Evolutionary conservation across 169 alveolate genomes (phyloP).

Genomic region (Cryptosporidium sp.): DNA sequence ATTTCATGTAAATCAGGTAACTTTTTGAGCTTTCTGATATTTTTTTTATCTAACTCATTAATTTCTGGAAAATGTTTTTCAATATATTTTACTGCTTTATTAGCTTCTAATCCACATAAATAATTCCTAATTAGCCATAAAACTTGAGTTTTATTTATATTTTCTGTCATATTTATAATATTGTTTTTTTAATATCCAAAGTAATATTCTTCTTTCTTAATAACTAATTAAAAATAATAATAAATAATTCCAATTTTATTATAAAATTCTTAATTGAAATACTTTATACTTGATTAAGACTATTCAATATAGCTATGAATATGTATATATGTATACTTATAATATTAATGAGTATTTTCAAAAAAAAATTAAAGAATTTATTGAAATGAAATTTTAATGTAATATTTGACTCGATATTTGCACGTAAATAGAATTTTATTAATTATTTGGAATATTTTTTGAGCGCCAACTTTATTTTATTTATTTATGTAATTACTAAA

Average conservation of each 20-base stretch:
- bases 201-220: not conserved
- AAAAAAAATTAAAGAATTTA: not conserved
- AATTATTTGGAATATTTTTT: not conserved
- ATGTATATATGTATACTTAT: not conserved
- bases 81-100: slow-evolving; percentile 55
- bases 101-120: not conserved
- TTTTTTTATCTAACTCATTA: not conserved
- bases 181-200: not conserved
- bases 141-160: not conserved
- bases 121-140: slow-evolving; percentile 17
- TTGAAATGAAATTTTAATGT: not conserved
- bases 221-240: not conserved
- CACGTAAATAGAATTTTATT: not conserved
- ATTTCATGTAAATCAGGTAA: slow-evolving; percentile 20
- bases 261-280: not conserved
- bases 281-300: not conserved
- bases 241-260: not conserved
- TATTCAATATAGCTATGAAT: too few relatives aligned
- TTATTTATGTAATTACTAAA: not conserved
- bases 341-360: not conserved
- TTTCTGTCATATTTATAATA: not conserved
- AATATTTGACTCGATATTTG: not conserved
- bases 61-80: slow-evolving; percentile 42
- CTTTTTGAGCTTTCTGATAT: not conserved
- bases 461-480: not conserved